Evolutionary conservation across 108 stramenopile species (phyloP), one percentile per base, ranked within the genome.

Genomic region (Nitzschia putrida): DNA sequence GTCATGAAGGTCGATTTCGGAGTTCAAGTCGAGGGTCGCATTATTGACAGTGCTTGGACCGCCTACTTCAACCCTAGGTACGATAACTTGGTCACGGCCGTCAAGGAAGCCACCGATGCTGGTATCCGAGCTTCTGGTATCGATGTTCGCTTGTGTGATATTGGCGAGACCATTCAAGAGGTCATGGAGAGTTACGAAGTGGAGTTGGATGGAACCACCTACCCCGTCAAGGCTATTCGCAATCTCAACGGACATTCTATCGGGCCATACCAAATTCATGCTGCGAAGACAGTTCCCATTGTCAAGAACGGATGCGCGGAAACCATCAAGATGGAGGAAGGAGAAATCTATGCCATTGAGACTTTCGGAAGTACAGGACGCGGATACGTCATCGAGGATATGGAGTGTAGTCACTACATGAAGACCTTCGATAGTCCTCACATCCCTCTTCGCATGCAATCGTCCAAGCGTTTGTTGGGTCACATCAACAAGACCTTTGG

Each of bases 401-500:
- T 96, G 88, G 99, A 99, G 78, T 98, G 99, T 82, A 89, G 87
- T 26, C 99, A 99, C 80, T 99, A 98, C 86, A 98, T 98, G 97
- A 98, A 97, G 79, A 83, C 86, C 68, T 93, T 98, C 60, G 68
- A 99, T 70, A 94, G 93, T 53, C 97, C 96, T 21, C 97, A 95
- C 61, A 93, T 98, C 7, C 97, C 99, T 8, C 72, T 99, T 39
- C 88, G 98, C 18, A 80, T 99, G 80, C 91, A 90, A 14, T 78
- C 89, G 11, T 80, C 98, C 55, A 96, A 96, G 73, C 81, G 88
- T 63, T 78, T 99, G 14, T 82, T 99, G 72, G 74, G 72, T 26
- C 99, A 99, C 73, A 98, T 99, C 80, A 98, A 98, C 87, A 96
- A 96, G 80, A 99, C 99, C 34, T 99, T 99, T 80, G 97, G 95